Evolutionary conservation across 2,329 filamentous ascomycete genomes (phyloP), one percentile per base, ranked within the genome.

Genomic region (Hymenoscyphus linearis): DNA sequence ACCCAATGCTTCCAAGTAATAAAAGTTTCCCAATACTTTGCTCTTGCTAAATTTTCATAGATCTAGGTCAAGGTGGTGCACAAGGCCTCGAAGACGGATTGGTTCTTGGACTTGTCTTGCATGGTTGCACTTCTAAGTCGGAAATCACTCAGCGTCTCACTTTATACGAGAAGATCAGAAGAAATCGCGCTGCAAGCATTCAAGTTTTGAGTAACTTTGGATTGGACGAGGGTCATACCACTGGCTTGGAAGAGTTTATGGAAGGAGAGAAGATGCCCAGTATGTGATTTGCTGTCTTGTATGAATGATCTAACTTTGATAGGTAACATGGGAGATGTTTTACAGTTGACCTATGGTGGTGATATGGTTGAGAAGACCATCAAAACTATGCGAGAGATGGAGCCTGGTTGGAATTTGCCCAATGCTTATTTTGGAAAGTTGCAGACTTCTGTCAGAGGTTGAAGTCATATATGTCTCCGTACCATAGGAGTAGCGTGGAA

Each of bases 131-230:
- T 6, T 62, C 67, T 6, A 58, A 65, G 1, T 47, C 57, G 40
- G 37, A 62, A 5, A 57, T 72, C 6, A 22, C 58, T 14, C 57
- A 64, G 14, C 64, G 72, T 14, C 63, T 74, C 6, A 57, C 36
- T 12, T 27, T 73, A 3, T 79, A 69, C 56, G 70, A 75, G 50
- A 65, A 66, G 37, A 69, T 71, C 31, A 64, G 73, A n/a, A 66
- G 64, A 18, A 68, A 69, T 53, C 63, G 74, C 12, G 70, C 74
- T 1, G 73, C 72, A 14, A 71, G 67, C 1, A 73, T 77, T n/a
- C 75, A 77, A 59, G 69, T 77, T 36, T 64, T 77, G 47, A 74
- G 72, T 52, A 74, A 76, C 52, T 59, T 59, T 57, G 60, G 60
- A 1, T 58, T 26, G 7, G 60, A 59, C 13, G 60, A 62, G 60